Base-by-base conservation (phyloP, 2,329 filamentous ascomycete species). In the Annulohypoxylon truncatum region DNA sequence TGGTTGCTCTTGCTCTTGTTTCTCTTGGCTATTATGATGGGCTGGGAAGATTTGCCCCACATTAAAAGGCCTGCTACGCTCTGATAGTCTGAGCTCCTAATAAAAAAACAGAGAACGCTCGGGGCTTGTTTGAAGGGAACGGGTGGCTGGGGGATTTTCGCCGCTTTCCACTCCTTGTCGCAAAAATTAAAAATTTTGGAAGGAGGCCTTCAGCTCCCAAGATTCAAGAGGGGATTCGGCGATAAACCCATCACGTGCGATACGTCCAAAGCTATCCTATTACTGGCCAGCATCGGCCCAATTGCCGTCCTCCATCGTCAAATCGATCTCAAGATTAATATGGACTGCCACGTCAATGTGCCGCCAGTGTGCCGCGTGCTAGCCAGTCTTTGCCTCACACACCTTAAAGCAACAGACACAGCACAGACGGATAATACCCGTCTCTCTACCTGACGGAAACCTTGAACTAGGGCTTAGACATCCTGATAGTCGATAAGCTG, bases 291-390 rank as follows among this genome's bases (percentile, higher is more conserved):
- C 15, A 10, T 33, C 13, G 60, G 56, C 44, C 67, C 60, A 64
- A 40, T 64, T 53, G 57, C 33, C 54, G 51, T 61, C 54, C 24
- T 40, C 44, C 35, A 61, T 68, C 62, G 46, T 59, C 64, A 59
- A 69, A 67, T 67, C 64, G 67, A 69, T 69, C 67, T 69, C 22
- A 18, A 58, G 31, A 66, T 66, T 64, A 65, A 70, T 68, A 66
- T 65, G 61, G 58, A 38, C 48, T 70, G 67, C 67, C 67, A 70
- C 67, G 67, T 70, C 67, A 70, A 68, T 70, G 31, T 65, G 59
- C 64, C 58, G 61, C 57, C 35, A 53, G 24, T 64, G 35, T 38
- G 55, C 61, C 58, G 58, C 58, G 35, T 60, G 29, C 40, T 65
- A 40, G 57, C 64, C 64, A 64, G 53, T 55, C 50, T 61, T 44